Base-by-base conservation (phyloP, 805 yeast genomes). In the Kuraishia piskuri region DNA sequence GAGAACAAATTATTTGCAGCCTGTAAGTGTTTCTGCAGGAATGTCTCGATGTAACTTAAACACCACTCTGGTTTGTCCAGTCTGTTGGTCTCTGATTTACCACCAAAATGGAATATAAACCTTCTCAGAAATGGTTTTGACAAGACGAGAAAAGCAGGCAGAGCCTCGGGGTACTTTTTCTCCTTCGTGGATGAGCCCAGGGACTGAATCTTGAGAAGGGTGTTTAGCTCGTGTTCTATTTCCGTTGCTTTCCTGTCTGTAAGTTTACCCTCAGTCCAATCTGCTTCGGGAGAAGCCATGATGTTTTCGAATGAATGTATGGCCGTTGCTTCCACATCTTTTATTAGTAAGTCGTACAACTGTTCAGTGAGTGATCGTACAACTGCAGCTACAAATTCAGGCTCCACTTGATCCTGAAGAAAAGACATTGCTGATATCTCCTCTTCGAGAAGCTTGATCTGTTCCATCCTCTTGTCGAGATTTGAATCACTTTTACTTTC, bases 31-130 rank as follows among this genome's bases (percentile, higher is more conserved):
- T 54, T 59, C 3, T 61, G 57, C 20, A 79, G 52, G 55, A 75
- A 78, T 14, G 71, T 69, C 54, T 73, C 76, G 5, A 78, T 62
- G 59, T 76, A 85, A 19, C 70, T 66, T 55, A 85, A 74, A 2
- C 83, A 77, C 85, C 89, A 86, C 62, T 86, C 91, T 1, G 92
- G 91, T 60, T 82, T 82, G 54, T 84, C 83, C 23, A 80, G 61
- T 48, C 80, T 76, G 59, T 84, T 84, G 0, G 91, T 86, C 36
- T 83, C 86, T 45, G 66, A 70, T 25, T 74, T 68, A 3, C 78
- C 70, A 50, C 78, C 77, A 61, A 86, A 86, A 62, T 87, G 89
- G 66, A 68, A 86, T 46, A 72, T 68, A 61, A 87, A 81, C 46
- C 87, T 72, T 12, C 72, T 58, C 7, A 68, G 67, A 25, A 84